A percentile compares a stretch with the other conserved stretches of the same genome.
phyloP scores from a whole-genome alignment of 2,329 filamentous ascomycete species.

The Orbilia ellipsospora region DNA sequence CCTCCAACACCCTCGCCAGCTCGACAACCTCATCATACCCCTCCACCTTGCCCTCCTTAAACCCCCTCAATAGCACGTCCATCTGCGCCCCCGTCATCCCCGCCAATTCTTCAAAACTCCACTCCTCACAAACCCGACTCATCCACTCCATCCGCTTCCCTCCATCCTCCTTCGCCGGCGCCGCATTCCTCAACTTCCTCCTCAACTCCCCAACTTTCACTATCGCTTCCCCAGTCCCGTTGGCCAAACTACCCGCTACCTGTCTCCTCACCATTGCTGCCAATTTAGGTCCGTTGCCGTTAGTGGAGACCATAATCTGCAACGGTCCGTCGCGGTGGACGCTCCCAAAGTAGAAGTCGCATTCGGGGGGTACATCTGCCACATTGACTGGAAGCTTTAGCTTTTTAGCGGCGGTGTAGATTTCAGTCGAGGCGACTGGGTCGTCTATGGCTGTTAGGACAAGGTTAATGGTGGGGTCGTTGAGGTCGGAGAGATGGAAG shows the following conservation, averaged over 20 bases:
- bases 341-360: slow-evolving; percentile 98
- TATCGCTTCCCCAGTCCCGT: slow-evolving; percentile 85
- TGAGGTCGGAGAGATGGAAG: slow-evolving; percentile 88
- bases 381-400: slow-evolving; percentile 89
- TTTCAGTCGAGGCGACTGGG: slow-evolving; percentile 84
- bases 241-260: slow-evolving; percentile 80
- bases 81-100: slow-evolving; percentile 85
- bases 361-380: slow-evolving; percentile 94
- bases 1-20: slow-evolving; percentile 28
- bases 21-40: slow-evolving; percentile 53
- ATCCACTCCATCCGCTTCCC: slow-evolving; percentile 96
- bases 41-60: slow-evolving; percentile 52
- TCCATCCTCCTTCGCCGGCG: slow-evolving; percentile 76
- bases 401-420: slow-evolving; percentile 94
- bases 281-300: slow-evolving; percentile 91
- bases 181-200: slow-evolving; percentile 79
- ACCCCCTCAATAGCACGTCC: slow-evolving; percentile 73
- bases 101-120: slow-evolving; percentile 85
- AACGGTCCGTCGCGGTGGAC: slow-evolving; percentile 93
- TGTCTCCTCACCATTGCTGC: slow-evolving; percentile 85
- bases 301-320: slow-evolving; percentile 99
- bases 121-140: slow-evolving; percentile 87
- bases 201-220: slow-evolving; percentile 83
- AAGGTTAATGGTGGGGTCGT: slow-evolving; percentile 76
- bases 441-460: slow-evolving; percentile 94